Percentiles rank a stretch among this genome's conserved stretches.
Conservation (phyloP, 2,329 filamentous ascomycete genomes). For the Dryadomyces sulphureus region DNA sequence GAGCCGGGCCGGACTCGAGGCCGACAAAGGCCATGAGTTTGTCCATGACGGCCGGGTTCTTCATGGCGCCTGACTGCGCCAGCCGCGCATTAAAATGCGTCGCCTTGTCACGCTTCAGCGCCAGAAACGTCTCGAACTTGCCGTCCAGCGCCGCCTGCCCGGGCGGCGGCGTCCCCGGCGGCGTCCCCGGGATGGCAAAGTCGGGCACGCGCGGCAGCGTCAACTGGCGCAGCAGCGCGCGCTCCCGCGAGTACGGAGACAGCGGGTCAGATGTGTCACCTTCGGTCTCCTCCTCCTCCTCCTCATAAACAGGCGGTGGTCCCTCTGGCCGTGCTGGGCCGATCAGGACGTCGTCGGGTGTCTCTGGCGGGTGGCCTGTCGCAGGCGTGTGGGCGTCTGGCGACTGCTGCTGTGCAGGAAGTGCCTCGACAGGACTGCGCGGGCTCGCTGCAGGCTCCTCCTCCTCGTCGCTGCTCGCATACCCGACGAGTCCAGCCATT, state of each 20-base stretch:
- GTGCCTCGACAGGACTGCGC: not conserved
- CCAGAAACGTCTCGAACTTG: slow-evolving; percentile 61
- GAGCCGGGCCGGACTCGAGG: slow-evolving; percentile 23
- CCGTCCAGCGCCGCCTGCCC: slow-evolving; percentile 30
- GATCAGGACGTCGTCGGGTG: slow-evolving; percentile 3
- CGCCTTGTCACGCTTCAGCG: slow-evolving; percentile 55
- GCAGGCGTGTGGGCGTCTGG: no score
- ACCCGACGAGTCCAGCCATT: slow-evolving; percentile 33
- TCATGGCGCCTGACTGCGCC: slow-evolving; percentile 48
- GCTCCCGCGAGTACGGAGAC: slow-evolving; percentile 55
- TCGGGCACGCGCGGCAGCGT: slow-evolving; percentile 60
- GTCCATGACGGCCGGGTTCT: slow-evolving; percentile 57
- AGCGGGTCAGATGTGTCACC: slow-evolving; percentile 16
- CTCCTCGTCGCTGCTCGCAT: slow-evolving; percentile 38
- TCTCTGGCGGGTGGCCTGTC: no score
- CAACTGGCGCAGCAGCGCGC: slow-evolving; percentile 51
- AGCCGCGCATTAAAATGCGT: slow-evolving; percentile 68
- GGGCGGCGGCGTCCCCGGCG: slow-evolving; percentile 43
- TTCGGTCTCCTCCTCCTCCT: slow-evolving; percentile 3
- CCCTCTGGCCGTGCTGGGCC: slow-evolving; percentile 8
- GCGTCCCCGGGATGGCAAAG: slow-evolving; percentile 60
- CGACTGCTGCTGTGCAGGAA: not conserved
- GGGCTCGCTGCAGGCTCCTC: slow-evolving; percentile 15
- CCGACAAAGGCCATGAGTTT: slow-evolving; percentile 59
- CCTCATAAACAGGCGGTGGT: not conserved